These are phyloP conservation scores for Pyrenophora teres DNA, from an alignment of 2,329 filamentous ascomycete species.

Conservation along the genomic window DNA sequence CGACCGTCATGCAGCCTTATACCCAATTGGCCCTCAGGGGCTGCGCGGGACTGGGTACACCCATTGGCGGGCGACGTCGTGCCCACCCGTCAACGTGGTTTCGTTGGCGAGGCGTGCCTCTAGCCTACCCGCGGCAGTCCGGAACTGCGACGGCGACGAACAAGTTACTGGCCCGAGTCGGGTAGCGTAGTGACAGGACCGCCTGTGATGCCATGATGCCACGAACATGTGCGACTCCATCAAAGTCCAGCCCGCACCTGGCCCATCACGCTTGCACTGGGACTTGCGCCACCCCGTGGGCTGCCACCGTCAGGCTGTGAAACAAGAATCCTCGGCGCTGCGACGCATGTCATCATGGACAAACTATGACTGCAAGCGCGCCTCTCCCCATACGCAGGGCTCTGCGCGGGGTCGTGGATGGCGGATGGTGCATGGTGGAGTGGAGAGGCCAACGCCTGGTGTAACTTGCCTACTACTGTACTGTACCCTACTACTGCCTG, in stretches of 20 bases:
- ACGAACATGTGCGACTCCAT: no score
- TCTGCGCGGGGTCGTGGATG: constrained; percentile 21
- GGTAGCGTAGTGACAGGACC: constrained; percentile 14
- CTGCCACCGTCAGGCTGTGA: constrained; percentile 1
- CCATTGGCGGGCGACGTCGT: constrained; percentile 25
- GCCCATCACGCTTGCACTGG: neutral
- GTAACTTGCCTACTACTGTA: constrained; percentile 12
- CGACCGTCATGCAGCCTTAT: constrained; percentile 39
- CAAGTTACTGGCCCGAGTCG: constrained; percentile 18
- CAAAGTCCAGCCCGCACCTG: neutral
- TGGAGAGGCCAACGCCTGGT: constrained; percentile 27
- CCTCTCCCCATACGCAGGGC: constrained; percentile 21
- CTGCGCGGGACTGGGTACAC: constrained; percentile 13
- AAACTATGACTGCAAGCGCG: constrained; percentile 10
- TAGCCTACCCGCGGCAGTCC: constrained; percentile 39
- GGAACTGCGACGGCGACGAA: constrained; percentile 26
- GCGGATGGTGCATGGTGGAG: constrained; percentile 21
- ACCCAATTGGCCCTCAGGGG: constrained; percentile 26
- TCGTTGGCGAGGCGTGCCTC: constrained; percentile 31
- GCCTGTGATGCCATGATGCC: constrained; percentile 7
- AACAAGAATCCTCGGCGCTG: constrained; percentile 1
- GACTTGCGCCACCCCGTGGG: neutral
- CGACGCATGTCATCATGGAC: constrained; percentile 23
- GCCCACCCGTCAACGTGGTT: constrained; percentile 38
- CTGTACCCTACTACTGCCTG: neutral